Base-by-base conservation (phyloP, 805 yeast genomes). In the Komagataella populi region DNA sequence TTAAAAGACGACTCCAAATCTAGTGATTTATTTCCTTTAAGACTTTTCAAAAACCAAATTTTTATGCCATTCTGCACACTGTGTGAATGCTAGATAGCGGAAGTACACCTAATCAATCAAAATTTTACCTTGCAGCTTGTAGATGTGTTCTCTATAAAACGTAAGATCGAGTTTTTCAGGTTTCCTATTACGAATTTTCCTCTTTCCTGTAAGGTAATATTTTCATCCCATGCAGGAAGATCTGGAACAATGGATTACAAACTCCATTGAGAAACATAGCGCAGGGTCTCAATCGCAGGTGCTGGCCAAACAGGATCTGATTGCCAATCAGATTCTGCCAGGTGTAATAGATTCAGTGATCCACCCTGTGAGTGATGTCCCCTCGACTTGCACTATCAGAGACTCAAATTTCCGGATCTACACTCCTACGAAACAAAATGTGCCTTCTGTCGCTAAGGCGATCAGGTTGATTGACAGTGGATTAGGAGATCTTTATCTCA, bases 401-500 rank as follows among this genome's bases (percentile, higher is more conserved):
- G 39, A 4, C 14, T 7, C 39, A 10, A 30, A 3, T 12, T 30
- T 30, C 39, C 10, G 14, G 39, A 30, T 30, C 14, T 30, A 10
- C 12, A 30, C 39, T 10, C 39, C 39, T 14, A 8, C 14, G 39
- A 30, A 10, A 10, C 14, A 30, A 30, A 30, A 30, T 30, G 39
- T 14, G 6, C n/a, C n/a, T 8, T 30, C 39, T 30, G 4, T 30
- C 14, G 39, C 39, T 6, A 10, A 30, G 39, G 39, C 39, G 14
- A 30, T 30, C 14, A 30, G 39, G 4, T 45, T 65, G 5, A 23
- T 67, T 1, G 64, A 62, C 46, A 48, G 20, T 4, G 65, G 63
- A 46, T 52, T 67, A 12, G 68, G 67, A 3, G 23, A 45, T 1
- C 52, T 49, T 1, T 66, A 67, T 52, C 30, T 48, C 1, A 49